phyloP scores from a whole-genome alignment of 1,139 yeast species.

The Wickerhamiella infanticola region DNA sequence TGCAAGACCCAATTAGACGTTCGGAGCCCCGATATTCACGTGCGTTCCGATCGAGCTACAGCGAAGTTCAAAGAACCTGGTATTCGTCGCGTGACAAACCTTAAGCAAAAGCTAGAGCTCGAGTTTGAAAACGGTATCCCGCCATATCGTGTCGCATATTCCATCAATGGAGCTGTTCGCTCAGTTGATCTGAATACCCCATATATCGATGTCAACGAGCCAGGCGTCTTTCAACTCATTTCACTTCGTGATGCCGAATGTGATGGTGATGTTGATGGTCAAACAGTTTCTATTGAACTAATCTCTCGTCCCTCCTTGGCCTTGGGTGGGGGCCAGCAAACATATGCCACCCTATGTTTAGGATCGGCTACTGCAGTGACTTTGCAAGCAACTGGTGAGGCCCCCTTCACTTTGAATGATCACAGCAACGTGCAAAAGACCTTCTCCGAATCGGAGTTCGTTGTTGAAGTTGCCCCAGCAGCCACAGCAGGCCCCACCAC shows the following conservation, averaged over 20 bases:
- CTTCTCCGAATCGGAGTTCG: not conserved
- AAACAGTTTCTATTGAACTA: constrained; percentile 7
- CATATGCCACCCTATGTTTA: constrained; percentile 1
- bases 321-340: constrained; percentile 1
- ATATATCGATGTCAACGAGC: constrained; percentile 4
- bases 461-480: not conserved
- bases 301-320: constrained; percentile 12
- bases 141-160: constrained; percentile 10
- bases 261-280: constrained; percentile 11
- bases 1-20: constrained; percentile 56
- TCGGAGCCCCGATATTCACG: constrained; percentile 43
- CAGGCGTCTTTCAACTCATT: constrained; percentile 12
- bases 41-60: constrained; percentile 27
- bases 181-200: constrained; percentile 1
- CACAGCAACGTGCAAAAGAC: not conserved
- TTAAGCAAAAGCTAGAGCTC: constrained; percentile 10
- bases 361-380: not conserved
- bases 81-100: constrained; percentile 28
- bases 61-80: constrained; percentile 36
- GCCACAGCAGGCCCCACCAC: constrained; percentile 9
- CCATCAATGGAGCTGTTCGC: constrained; percentile 5
- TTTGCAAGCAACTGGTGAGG: constrained; percentile 10
- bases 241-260: constrained; percentile 11
- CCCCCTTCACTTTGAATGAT: constrained; percentile 13
- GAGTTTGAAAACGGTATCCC: constrained; percentile 2